A percentile compares a stretch with the other conserved stretches of the same genome.
Conservation (phyloP, 768 basidiomycete species). For the Calocybe gangraenosa region DNA sequence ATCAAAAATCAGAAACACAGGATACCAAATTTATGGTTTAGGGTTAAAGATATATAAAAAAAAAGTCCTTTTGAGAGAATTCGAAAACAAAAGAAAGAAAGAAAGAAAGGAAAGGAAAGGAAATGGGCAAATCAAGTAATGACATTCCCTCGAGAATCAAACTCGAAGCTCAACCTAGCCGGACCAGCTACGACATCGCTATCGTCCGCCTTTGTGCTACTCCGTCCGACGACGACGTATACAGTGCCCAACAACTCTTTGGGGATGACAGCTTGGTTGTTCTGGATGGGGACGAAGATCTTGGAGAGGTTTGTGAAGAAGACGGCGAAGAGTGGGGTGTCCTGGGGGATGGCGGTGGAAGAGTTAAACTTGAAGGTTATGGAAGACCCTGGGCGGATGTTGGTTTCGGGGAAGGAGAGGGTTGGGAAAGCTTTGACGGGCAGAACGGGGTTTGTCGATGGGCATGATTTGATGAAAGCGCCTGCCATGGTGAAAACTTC, state of each 20-base stretch:
- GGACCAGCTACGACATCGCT: constrained; percentile 44
- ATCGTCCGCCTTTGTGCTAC: constrained; percentile 25
- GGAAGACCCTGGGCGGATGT: constrained; percentile 21
- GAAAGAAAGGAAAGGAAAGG: too few species aligned
- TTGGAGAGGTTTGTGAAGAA: constrained; percentile 43
- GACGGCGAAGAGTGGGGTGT: constrained; percentile 25
- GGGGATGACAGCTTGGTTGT: constrained; percentile 33
- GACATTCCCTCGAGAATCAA: constrained; percentile 6
- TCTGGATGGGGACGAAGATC: constrained; percentile 26
- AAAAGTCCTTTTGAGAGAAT: too few species aligned
- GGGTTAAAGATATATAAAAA: too few species aligned
- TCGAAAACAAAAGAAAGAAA: too few species aligned
- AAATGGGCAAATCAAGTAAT: too few species aligned
- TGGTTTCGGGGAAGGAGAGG: constrained; percentile 27
- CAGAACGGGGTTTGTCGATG: constrained; percentile 47
- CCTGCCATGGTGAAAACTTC: constrained; percentile 34
- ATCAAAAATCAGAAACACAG: too few species aligned
- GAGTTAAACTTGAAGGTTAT: constrained; percentile 11
- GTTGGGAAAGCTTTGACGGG: constrained; percentile 49
- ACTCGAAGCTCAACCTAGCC: constrained; percentile 24
- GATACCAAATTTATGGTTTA: too few species aligned
- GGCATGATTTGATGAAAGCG: constrained; percentile 51
- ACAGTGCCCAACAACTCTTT: constrained; percentile 36
- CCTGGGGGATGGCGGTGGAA: constrained; percentile 5
- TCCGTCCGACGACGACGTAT: constrained; percentile 42